Conservation (phyloP, 768 basidiomycete genomes). For the Termitomyces sp. region DNA sequence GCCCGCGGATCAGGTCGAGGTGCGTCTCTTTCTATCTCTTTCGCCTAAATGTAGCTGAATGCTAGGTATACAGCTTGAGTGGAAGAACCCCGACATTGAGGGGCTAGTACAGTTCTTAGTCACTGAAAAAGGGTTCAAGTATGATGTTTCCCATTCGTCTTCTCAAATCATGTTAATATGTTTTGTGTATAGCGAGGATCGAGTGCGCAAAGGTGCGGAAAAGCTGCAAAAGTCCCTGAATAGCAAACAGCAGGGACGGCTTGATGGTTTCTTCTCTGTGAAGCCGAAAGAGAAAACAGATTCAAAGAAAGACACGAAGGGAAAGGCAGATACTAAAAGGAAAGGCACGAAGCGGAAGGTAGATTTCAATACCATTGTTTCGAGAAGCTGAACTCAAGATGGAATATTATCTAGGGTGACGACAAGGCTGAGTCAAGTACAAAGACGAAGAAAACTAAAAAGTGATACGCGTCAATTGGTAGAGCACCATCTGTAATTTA, state of each 20-base stretch:
- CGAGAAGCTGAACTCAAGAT: background rate
- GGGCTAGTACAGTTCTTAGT: conserved; percentile 93
- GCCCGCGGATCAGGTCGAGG: conserved; percentile 82
- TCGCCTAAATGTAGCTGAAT: background rate
- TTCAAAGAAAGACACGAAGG: conserved; percentile 26
- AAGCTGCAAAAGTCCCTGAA: conserved; percentile 84
- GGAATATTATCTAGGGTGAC: conserved; percentile 23
- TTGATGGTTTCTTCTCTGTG: conserved; percentile 92
- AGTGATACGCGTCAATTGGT: conserved; percentile 15
- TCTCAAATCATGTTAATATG: background rate
- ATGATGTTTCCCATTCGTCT: background rate
- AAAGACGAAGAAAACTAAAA: conserved; percentile 34
- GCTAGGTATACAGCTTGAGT: conserved; percentile 65
- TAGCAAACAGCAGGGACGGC: conserved; percentile 91
- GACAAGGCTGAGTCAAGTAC: conserved; percentile 31
- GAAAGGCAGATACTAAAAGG: conserved; percentile 31
- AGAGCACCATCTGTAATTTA: conserved; percentile 9
- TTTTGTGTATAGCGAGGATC: conserved; percentile 72
- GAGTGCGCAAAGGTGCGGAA: conserved; percentile 91
- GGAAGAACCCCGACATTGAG: conserved; percentile 90
- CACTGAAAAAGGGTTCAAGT: conserved; percentile 97
- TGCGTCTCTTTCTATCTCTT: conserved; percentile 22
- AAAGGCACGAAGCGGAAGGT: conserved; percentile 49
- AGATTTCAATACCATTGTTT: background rate
- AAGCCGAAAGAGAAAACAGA: conserved; percentile 50